phyloP scores from a whole-genome alignment of 805 yeast species.

The Isabelozyma rhagii region DNA sequence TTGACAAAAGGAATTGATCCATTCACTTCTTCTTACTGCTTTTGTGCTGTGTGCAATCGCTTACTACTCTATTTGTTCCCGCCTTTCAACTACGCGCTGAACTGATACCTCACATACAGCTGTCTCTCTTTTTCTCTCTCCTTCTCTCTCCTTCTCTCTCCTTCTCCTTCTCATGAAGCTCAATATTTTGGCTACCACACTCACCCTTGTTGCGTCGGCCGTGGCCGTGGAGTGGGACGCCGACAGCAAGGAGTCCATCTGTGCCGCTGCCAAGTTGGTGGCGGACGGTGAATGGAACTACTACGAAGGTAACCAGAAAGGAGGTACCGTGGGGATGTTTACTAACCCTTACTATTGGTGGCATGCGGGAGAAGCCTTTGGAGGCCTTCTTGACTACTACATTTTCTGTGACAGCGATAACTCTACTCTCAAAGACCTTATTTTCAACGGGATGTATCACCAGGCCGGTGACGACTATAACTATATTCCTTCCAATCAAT shows the following conservation, averaged over 20 bases:
- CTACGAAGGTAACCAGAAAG: conserved; percentile 38
- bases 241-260: conserved; percentile 33
- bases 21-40: neutral
- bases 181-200: neutral
- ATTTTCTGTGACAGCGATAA: conserved; percentile 36
- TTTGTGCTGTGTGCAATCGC: no score
- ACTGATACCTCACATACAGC: neutral
- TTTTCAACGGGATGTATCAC: conserved; percentile 39
- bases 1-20: neutral
- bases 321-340: conserved; percentile 49
- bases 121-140: no score
- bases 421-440: conserved; percentile 21
- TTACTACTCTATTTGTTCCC: no score
- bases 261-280: conserved; percentile 35
- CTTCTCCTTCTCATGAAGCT: neutral
- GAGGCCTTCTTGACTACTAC: conserved; percentile 41
- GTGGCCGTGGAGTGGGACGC: conserved; percentile 39
- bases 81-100: neutral
- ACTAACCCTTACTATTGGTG: conserved; percentile 49
- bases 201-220: neutral
- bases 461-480: conserved; percentile 41
- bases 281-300: conserved; percentile 43
- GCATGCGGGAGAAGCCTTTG: conserved; percentile 53
- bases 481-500: conserved; percentile 45
- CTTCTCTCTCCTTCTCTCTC: no score